Evolutionary conservation across 345 rosid species (phyloP).

Genomic region (Boechera divaricarpa): DNA sequence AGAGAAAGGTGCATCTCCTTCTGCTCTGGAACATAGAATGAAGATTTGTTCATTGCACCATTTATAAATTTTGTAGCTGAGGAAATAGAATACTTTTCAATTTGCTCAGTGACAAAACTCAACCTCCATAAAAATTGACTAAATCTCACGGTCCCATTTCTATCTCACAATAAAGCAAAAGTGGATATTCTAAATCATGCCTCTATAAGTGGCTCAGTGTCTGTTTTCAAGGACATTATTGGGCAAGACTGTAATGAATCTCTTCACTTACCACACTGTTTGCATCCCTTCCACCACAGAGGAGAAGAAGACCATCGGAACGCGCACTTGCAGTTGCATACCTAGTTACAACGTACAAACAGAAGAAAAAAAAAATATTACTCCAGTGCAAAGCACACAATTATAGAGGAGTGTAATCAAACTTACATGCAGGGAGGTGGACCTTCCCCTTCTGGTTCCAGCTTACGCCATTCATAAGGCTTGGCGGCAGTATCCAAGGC

Average conservation of each 20-base stretch:
- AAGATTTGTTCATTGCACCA: not conserved
- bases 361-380: conserved; percentile 31
- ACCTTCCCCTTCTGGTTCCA: conserved; percentile 98
- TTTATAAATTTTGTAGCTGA: not conserved
- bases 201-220: not conserved
- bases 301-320: conserved; percentile 94
- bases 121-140: conserved; percentile 14
- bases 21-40: conserved; percentile 24
- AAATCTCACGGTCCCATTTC: conserved; percentile 12
- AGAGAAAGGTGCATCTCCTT: conserved; percentile 15
- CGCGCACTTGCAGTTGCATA: conserved; percentile 98
- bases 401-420: conserved; percentile 26
- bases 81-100: conserved; percentile 2
- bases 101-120: conserved; percentile 7
- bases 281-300: conserved; percentile 95
- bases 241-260: conserved; percentile 18
- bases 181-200: conserved; percentile 9
- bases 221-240: conserved; percentile 11
- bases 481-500: conserved; percentile 97
- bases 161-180: conserved; percentile 19
- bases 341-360: conserved; percentile 53
- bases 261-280: conserved; percentile 77
- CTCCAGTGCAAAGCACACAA: conserved; percentile 15
- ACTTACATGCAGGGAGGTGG: conserved; percentile 96
- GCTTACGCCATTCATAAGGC: conserved; percentile 96